Percentiles rank a stretch among this genome's conserved stretches.
Evolutionary conservation across 176 grass and related monocot genomes (phyloP).

Genomic region (Coix lacrymajobi): DNA sequence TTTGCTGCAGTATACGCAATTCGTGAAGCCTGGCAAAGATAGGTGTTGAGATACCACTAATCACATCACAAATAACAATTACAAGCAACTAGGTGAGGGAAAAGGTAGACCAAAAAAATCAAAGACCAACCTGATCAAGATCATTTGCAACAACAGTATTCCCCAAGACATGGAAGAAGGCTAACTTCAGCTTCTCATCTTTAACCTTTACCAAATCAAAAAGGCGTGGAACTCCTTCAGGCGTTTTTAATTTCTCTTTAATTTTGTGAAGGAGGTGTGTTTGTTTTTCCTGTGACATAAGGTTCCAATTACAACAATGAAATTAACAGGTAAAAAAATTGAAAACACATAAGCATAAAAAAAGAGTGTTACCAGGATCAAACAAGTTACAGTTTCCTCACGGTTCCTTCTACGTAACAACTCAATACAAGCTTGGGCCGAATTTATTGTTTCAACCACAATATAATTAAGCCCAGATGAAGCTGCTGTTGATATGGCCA

Average conservation of each 20-base stretch:
- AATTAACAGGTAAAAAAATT: constrained; percentile 7
- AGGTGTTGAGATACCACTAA: not conserved
- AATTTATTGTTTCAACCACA: constrained; percentile 88
- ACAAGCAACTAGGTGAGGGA: constrained; percentile 3
- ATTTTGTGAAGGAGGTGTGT: constrained; percentile 46
- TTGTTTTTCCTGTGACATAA: constrained; percentile 80
- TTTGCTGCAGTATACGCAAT: constrained; percentile 68
- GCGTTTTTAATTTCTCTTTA: constrained; percentile 64
- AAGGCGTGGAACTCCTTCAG: constrained; percentile 83
- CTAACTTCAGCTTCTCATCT: constrained; percentile 76
- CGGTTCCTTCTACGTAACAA: constrained; percentile 84
- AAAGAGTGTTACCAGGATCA: constrained; percentile 76
- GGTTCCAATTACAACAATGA: constrained; percentile 4
- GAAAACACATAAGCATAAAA: constrained; percentile 19
- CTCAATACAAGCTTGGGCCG: constrained; percentile 88
- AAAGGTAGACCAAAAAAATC: constrained; percentile 21
- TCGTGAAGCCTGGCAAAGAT: constrained; percentile 70
- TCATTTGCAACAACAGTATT: constrained; percentile 85
- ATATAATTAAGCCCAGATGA: constrained; percentile 74
- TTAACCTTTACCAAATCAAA: constrained; percentile 93
- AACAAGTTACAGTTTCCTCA: constrained; percentile 70
- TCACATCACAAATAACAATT: not conserved
- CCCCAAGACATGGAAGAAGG: constrained; percentile 73
- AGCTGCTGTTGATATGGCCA: constrained; percentile 79
- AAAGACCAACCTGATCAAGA: constrained; percentile 74